Evolutionary conservation across 192 early-diverging fungal genomes (phyloP).

Genomic region (Rhizoclosmatium globosum): DNA sequence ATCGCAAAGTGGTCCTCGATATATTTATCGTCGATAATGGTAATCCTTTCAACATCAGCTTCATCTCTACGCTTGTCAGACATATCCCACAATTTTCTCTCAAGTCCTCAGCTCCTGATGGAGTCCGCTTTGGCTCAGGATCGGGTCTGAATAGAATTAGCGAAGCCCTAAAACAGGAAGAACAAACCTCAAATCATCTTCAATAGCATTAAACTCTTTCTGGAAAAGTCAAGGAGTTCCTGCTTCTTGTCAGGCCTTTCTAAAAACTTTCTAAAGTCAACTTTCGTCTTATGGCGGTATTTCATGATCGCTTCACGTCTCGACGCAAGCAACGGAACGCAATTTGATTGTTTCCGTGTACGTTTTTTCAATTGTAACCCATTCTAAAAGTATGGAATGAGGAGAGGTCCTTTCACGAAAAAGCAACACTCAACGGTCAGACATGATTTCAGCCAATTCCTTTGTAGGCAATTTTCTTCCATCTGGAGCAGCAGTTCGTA

Average conservation of each 20-base stretch:
- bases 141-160: constrained; percentile 49
- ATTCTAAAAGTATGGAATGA: constrained; percentile 49
- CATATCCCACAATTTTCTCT: constrained; percentile 69
- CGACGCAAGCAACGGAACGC: constrained; percentile 64
- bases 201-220: constrained; percentile 62
- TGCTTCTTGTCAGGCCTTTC: constrained; percentile 66
- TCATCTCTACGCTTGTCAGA: constrained; percentile 65
- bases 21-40: constrained; percentile 64
- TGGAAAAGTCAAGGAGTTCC: constrained; percentile 63
- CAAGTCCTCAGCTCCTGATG: constrained; percentile 70
- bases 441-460: constrained; percentile 59
- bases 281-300: constrained; percentile 63
- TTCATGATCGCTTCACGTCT: constrained; percentile 55
- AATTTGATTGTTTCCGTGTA: constrained; percentile 67
- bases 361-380: constrained; percentile 62
- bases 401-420: neutral
- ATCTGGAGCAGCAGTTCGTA: constrained; percentile 38
- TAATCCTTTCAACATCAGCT: constrained; percentile 62
- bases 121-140: constrained; percentile 67
- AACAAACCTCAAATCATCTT: constrained; percentile 63
- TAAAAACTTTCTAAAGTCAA: constrained; percentile 60
- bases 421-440: constrained; percentile 50
- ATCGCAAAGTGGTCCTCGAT: constrained; percentile 69
- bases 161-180: constrained; percentile 11
- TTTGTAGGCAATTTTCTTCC: constrained; percentile 58